Percentiles rank a stretch among this genome's conserved stretches.
Evolutionary conservation across 108 stramenopile genomes (phyloP).

Genomic region (Skeletonema marinoi): DNA sequence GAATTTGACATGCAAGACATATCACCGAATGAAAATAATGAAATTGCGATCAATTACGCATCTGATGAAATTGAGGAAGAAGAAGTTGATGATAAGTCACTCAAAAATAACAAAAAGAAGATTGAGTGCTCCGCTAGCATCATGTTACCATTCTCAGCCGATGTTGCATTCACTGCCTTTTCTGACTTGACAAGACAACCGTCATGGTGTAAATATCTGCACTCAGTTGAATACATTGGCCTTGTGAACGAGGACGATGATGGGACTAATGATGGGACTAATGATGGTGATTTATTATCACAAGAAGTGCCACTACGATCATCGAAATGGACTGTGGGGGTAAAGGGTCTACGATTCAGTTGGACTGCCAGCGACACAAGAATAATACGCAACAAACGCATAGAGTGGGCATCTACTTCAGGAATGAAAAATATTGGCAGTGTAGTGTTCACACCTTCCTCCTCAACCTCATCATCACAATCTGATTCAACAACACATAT

Average conservation of each 20-base stretch:
- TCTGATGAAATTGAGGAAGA: neutral
- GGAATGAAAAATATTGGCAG: constrained; percentile 72
- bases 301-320: constrained; percentile 18
- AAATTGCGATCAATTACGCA: neutral
- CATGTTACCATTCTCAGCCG: constrained; percentile 60
- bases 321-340: constrained; percentile 75
- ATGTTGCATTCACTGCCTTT: constrained; percentile 82
- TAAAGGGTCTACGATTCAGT: constrained; percentile 64
- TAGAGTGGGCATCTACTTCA: constrained; percentile 75
- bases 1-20: neutral
- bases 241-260: constrained; percentile 12
- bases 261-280: too few species aligned
- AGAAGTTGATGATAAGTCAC: neutral
- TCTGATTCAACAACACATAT: constrained; percentile 38
- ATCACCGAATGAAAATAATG: neutral
- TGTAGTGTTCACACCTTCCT: constrained; percentile 46
- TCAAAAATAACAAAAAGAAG: constrained; percentile 16
- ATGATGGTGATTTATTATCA: neutral
- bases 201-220: constrained; percentile 75
- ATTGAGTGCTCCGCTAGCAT: constrained; percentile 48
- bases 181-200: constrained; percentile 78
- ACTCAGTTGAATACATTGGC: constrained; percentile 63
- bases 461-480: neutral
- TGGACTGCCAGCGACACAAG: constrained; percentile 63
- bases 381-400: constrained; percentile 55